Base-by-base conservation (phyloP, 2,329 filamentous ascomycete species). In the Fusarium begoniae region DNA sequence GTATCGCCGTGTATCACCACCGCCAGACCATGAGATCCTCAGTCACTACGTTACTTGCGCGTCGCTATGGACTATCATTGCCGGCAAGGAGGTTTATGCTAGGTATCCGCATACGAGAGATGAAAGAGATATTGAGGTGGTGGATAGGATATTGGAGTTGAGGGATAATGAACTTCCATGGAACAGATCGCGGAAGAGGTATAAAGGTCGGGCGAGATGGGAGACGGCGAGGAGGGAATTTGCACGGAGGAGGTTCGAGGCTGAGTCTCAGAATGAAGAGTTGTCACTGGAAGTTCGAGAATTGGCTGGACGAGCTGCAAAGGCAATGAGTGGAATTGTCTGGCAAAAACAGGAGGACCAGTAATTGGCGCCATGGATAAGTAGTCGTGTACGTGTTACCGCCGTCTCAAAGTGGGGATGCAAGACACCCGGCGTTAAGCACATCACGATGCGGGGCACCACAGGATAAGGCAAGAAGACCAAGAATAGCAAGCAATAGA, bases 141-240 rank as follows among this genome's bases (percentile, higher is more conserved):
- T 70, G 1, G 26, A 44, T 9, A 62, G 40, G 4, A 53, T 70
- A 11, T 9, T 70, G 1, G 40, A 24, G 0, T 6, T 56, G 7
- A 71, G 54, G 9, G 44, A 40, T 5, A 24, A 62, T 15, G n/a
- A 67, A 0, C 24, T 70, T 3, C 68, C 67, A 3, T 71, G 68
- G 68, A 71, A 35, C 1, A 59, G 68, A 9, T 67, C 67, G 0
- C 24, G 22, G 4, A 61, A 51, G 4, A 67, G 18, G 11, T 48
- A 24, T 8, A 67, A 71, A 14, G 40, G 44, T 2, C 40, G 55
- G 3, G 67, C 62, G 11, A 41, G 68, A 4, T 70, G 68, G 68
- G 68, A 67, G 12, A 71, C 68, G 2, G 61, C 68, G 2, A 6
- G 38, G 2, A 71, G 45, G 20, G 68, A 71, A 26, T 71, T 71